Evolutionary conservation across 1,284 basidiomycete genomes (phyloP).

Genomic region (Clitocybe nebularis): DNA sequence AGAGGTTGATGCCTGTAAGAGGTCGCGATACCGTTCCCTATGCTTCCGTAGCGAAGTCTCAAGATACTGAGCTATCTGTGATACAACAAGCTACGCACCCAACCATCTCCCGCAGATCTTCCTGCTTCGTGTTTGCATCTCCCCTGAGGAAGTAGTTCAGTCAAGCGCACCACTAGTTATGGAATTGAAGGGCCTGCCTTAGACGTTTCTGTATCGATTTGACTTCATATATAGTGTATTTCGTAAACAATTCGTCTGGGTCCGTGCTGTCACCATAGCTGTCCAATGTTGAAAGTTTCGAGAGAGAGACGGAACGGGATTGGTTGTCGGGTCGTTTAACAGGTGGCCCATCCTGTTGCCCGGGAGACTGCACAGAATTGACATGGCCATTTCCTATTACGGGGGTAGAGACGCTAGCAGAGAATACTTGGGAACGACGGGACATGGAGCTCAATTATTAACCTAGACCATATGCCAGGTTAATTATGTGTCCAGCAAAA

Average conservation of each 20-base stretch:
- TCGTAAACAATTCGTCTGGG: slow-evolving; percentile 80
- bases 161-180: slow-evolving; percentile 1
- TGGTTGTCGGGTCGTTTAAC: slow-evolving; percentile 4
- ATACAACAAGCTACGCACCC: slow-evolving; percentile 60
- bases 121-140: slow-evolving; percentile 89
- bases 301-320: slow-evolving; percentile 11
- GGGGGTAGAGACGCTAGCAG: slow-evolving; percentile 21
- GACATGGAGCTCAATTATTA: slow-evolving; percentile 24
- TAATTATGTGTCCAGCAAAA: neutral
- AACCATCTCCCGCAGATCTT: slow-evolving; percentile 91
- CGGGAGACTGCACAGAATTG: slow-evolving; percentile 3
- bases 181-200: slow-evolving; percentile 40
- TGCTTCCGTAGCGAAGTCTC: slow-evolving; percentile 48
- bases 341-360: slow-evolving; percentile 5
- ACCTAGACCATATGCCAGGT: too few species aligned
- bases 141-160: slow-evolving; percentile 38
- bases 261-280: slow-evolving; percentile 37
- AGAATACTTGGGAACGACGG: slow-evolving; percentile 25
- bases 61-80: slow-evolving; percentile 11
- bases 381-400: slow-evolving; percentile 19
- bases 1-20: slow-evolving; percentile 86
- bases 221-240: slow-evolving; percentile 72
- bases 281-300: slow-evolving; percentile 8
- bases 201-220: slow-evolving; percentile 69
- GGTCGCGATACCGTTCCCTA: slow-evolving; percentile 92